Conservation (phyloP, 2,329 filamentous ascomycete genomes). For the Laburnicola sp. region DNA sequence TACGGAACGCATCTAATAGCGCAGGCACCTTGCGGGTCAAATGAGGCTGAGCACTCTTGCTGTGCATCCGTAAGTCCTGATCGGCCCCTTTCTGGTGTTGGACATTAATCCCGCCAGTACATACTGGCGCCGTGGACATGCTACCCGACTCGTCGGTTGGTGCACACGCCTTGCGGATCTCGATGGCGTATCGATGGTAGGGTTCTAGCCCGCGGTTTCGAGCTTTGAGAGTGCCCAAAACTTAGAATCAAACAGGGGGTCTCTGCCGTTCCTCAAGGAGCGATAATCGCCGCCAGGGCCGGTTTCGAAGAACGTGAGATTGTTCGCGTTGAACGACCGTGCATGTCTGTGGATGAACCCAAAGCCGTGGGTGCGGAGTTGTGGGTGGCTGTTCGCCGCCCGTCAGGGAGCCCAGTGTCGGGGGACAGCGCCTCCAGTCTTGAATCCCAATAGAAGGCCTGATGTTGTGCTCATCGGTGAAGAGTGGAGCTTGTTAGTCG, state of each 20-base stretch:
- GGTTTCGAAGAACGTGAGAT: constrained; percentile 32
- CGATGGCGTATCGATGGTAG: constrained; percentile 26
- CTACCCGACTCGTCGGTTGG: constrained; percentile 26
- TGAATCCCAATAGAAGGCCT: constrained; percentile 5
- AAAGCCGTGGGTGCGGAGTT: constrained; percentile 17
- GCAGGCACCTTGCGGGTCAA: constrained; percentile 17
- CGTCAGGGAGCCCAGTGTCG: constrained; percentile 15
- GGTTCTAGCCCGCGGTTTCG: neutral
- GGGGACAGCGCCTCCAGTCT: constrained; percentile 11
- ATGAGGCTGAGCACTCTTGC: constrained; percentile 24
- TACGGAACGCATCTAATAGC: neutral
- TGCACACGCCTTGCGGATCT: constrained; percentile 31
- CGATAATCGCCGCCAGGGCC: constrained; percentile 26
- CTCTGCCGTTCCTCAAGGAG: constrained; percentile 32
- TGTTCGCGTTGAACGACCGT: constrained; percentile 20
- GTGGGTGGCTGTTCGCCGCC: constrained; percentile 22
- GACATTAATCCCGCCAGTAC: constrained; percentile 14
- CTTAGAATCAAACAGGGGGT: constrained; percentile 20
- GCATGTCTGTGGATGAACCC: neutral
- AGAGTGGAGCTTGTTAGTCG: neutral
- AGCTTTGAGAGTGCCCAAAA: constrained; percentile 2
- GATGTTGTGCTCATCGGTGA: constrained; percentile 3
- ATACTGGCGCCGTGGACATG: constrained; percentile 36
- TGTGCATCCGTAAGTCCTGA: constrained; percentile 18
- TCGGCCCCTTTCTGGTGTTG: neutral